phyloP scores from a whole-genome alignment of 495 filamentous ascomycete genomes.

The Aspergillus conjunctus region DNA sequence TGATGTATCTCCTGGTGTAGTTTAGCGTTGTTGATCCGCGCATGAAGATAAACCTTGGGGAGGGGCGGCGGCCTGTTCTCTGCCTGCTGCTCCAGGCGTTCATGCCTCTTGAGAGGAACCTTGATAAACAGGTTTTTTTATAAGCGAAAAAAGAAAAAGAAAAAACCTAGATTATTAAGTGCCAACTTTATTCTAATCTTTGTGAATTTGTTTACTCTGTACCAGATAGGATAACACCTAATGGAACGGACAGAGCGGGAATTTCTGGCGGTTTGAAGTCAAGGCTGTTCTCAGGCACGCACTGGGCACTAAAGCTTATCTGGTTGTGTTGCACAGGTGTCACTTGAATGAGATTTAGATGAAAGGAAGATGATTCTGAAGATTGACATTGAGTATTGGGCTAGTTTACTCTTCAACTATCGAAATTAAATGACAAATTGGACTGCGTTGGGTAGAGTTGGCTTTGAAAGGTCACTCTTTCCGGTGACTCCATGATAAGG shows the following conservation, averaged over 20 bases:
- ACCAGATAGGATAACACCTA: too few relatives aligned
- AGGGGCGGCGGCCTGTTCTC: not conserved
- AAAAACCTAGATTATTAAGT: not conserved
- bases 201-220: too few relatives aligned
- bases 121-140: constrained; percentile 1
- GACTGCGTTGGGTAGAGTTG: too few relatives aligned
- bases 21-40: constrained; percentile 5
- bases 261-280: too few relatives aligned
- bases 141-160: not conserved
- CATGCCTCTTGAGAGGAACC: not conserved
- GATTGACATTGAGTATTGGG: too few relatives aligned
- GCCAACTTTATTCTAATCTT: too few relatives aligned
- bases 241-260: too few relatives aligned
- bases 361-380: too few relatives aligned
- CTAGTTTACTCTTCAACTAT: too few relatives aligned
- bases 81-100: not conserved
- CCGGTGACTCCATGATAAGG: too few relatives aligned
- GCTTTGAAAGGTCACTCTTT: too few relatives aligned
- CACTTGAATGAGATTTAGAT: not conserved
- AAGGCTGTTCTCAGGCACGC: not conserved
- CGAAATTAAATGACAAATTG: too few relatives aligned
- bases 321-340: not conserved
- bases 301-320: not conserved
- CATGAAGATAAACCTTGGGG: not conserved
- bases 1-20: not conserved